Evolutionary conservation across 78 protist genomes (phyloP), one percentile per base, ranked within the genome.

Genomic region (Dictyostelium brefeldianum): DNA sequence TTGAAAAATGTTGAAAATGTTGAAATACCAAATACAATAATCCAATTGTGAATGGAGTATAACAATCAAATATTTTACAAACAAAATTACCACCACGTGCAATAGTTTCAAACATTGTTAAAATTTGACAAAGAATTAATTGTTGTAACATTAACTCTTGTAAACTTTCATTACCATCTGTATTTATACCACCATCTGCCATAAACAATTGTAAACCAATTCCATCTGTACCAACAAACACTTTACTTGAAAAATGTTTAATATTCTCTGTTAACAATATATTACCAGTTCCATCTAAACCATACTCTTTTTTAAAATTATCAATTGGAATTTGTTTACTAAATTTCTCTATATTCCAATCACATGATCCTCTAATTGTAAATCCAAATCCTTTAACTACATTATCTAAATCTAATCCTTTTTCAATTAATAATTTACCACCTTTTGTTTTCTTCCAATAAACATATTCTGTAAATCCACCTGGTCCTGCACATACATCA

Each of bases 401-500:
- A 69, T 62, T 73, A 77, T 70, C 36, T 65, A 54, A 51, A 43
- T 48, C 36, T 14, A 43, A 67, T 48, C 77, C 83, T 1, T 56
- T 9, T 10, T 50, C 50, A 12, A 1, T 29, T 27, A 56, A 15
- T 18, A 56, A 3, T 70, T 80, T 74, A 41, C 87, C 71, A 53
- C 89, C 89, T 36, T 70, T 78, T 12, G 81, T 67, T 53, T 75
- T 80, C 20, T 97, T 82, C 97, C 97, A 98, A 70, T 64, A 62
- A 41, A 95, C 29, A 81, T 97, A 98, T 84, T 95, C 99, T 6
- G 97, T 94, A 75, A 98, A 98, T 11, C 99, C 99, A 12, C 99
- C 99, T 9, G 99, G 99, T 25, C 98, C 99, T 4, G 98, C 98
- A 67, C 99, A 93, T 17, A 93, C 84, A 81, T 93, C 96, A 31